Base-by-base conservation (phyloP, 208 protist species). In the Wallacemonas sp. region DNA sequence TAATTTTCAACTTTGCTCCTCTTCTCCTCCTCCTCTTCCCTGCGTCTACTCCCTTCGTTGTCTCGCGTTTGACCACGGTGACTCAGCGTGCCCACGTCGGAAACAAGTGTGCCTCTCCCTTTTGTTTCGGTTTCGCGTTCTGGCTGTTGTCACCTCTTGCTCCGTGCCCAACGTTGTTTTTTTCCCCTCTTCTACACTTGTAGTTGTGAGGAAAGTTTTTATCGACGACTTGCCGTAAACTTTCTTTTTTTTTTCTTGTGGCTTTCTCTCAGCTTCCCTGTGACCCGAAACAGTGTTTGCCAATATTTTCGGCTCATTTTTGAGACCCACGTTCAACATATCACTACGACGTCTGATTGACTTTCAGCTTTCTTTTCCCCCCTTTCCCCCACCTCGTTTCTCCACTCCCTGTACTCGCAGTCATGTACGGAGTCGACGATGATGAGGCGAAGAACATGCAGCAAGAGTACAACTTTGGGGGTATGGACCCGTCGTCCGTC, bases 391-490 rank as follows among this genome's bases (percentile, higher is more conserved):
- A n/a, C n/a, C n/a, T n/a, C n/a, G n/a, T n/a, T n/a, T n/a, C n/a
- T n/a, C n/a, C n/a, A n/a, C n/a, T n/a, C n/a, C n/a, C 3, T 39
- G 20, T 48, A 31, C 45, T 5, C 33, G 41, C 46, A 33, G 20
- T 11, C 23, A 68, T 68, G 61, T 73, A 66, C 69, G 70, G 44
- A 31, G 57, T 57, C n/a, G 50, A 59, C 16, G 38, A 46, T 39
- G 41, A 69, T 18, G 70, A 69, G 29, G 46, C 31, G 1, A 46
- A 59, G n/a, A 52, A 67, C 22, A 41, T 84, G 26, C 61, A 29
- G 45, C 50, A 73, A 49, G 54, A 82, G 32, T 90, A 90, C 64
- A 74, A 86, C 57, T 90, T 90, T 67, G 74, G 72, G 20, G 59
- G 45, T 33, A 61, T 32, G 2, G 67, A 72, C 2, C 73, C 74